Evolutionary conservation across 176 grass and related monocot species (phyloP).

Genomic region (Phragmites australis): DNA sequence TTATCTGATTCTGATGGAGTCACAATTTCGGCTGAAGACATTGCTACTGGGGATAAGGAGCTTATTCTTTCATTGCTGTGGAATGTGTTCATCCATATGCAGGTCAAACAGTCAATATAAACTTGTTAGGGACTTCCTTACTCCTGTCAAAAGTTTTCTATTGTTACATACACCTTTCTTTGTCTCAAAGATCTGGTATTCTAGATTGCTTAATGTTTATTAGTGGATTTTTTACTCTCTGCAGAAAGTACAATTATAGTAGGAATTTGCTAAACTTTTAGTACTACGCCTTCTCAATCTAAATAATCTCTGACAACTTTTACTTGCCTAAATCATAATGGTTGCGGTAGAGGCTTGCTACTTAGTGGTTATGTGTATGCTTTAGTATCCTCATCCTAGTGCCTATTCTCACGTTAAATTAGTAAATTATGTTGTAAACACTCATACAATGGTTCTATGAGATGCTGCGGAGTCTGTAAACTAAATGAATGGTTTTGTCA

Average conservation of each 20-base stretch:
- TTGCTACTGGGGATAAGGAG: conserved; percentile 59
- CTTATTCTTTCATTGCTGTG: conserved; percentile 56
- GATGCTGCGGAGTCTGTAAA: not conserved
- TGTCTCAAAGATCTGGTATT: not conserved
- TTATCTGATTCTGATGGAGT: conserved; percentile 55
- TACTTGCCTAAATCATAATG: conserved; percentile 20
- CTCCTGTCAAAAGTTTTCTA: not conserved
- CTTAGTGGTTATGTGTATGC: conserved; percentile 1
- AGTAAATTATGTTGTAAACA: conserved; percentile 14
- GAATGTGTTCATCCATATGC: conserved; percentile 57
- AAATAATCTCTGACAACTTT: conserved; percentile 3
- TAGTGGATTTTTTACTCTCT: not conserved
- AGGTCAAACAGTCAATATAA: conserved; percentile 39
- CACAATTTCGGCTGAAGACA: conserved; percentile 56
- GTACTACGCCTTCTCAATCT: not conserved
- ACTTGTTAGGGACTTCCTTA: not conserved
- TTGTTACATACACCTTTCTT: not conserved
- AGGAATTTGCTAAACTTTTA: not conserved
- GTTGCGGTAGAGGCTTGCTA: conserved; percentile 9
- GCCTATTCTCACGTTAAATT: conserved; percentile 5
- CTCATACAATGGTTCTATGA: not conserved
- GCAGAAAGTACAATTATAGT: not conserved
- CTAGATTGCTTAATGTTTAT: conserved; percentile 3
- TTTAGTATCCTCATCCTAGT: not conserved
- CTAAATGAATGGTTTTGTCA: not conserved